Evolutionary conservation across 2,329 filamentous ascomycete genomes (phyloP).

Genomic region (Daldinia eschscholtzii): DNA sequence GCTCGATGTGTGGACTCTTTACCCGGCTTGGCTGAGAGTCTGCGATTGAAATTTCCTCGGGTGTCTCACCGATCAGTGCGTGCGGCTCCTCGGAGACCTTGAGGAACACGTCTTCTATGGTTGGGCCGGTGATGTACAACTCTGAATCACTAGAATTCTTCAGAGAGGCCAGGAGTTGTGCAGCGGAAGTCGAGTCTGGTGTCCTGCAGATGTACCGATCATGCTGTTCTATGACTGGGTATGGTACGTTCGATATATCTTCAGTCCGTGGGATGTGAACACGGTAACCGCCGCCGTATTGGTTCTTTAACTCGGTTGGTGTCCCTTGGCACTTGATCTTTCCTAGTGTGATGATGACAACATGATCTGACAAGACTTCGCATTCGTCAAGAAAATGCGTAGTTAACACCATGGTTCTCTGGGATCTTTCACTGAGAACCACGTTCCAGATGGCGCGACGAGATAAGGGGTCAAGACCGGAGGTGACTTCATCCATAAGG

Average conservation of each 20-base stretch:
- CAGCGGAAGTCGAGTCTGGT: conserved; percentile 66
- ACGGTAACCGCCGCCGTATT: conserved; percentile 51
- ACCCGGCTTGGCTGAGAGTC: conserved; percentile 25
- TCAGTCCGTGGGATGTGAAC: conserved; percentile 49
- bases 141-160: conserved; percentile 67
- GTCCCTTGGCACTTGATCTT: conserved; percentile 50
- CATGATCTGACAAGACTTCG: conserved; percentile 48
- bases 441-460: conserved; percentile 57
- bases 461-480: conserved; percentile 78
- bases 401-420: conserved; percentile 47
- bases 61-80: conserved; percentile 37
- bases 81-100: conserved; percentile 69
- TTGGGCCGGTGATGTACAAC: conserved; percentile 73
- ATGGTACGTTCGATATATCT: conserved; percentile 39
- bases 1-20: conserved; percentile 27
- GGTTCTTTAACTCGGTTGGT: conserved; percentile 49
- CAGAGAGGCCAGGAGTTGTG: conserved; percentile 65
- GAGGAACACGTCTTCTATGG: conserved; percentile 76
- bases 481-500: conserved; percentile 78
- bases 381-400: conserved; percentile 51
- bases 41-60: conserved; percentile 27
- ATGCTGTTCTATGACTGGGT: conserved; percentile 49
- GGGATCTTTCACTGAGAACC: conserved; percentile 46
- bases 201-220: conserved; percentile 70
- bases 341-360: conserved; percentile 48